A percentile compares a stretch with the other conserved stretches of the same genome.
These are phyloP conservation scores for Tylopilus rubrobrunneus DNA, from an alignment of 768 basidiomycete species.

Conservation along the genomic window DNA sequence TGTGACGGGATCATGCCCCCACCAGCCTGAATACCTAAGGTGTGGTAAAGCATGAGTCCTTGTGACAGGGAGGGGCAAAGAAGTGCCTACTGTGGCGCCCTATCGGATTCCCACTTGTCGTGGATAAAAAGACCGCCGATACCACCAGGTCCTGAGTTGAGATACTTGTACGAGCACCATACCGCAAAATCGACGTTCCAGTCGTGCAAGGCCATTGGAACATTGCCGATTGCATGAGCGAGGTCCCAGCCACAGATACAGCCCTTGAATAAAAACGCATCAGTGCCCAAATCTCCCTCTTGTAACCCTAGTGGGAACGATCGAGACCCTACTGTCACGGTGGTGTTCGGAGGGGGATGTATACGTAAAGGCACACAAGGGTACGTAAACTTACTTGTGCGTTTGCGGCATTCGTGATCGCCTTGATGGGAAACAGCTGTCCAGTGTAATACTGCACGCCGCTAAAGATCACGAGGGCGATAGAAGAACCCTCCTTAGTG, in stretches of 20 bases:
- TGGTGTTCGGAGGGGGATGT: constrained; percentile 8
- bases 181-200: constrained; percentile 98
- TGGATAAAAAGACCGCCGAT: constrained; percentile 93
- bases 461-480: constrained; percentile 89
- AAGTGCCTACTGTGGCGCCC: constrained; percentile 57
- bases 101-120: constrained; percentile 66
- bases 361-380: constrained; percentile 25
- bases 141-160: constrained; percentile 96
- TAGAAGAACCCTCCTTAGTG: constrained; percentile 64
- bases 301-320: constrained; percentile 1
- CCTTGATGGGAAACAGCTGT: constrained; percentile 86
- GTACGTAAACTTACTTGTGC: constrained; percentile 55
- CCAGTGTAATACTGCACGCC: constrained; percentile 98
- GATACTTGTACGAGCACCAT: constrained; percentile 98
- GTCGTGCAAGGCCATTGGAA: constrained; percentile 82
- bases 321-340: constrained; percentile 2
- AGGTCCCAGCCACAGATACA: constrained; percentile 96
- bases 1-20: constrained; percentile 87
- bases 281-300: constrained; percentile 8
- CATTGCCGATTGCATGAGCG: constrained; percentile 94
- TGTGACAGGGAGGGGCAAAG: constrained; percentile 8
- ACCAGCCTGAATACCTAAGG: constrained; percentile 89
- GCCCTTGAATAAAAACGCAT: constrained; percentile 50
- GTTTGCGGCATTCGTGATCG: constrained; percentile 80
- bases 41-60: constrained; percentile 12